These are phyloP conservation scores for Bretschneidera sinensis DNA, from an alignment of 345 rosid genomes.

Conservation along the genomic window DNA sequence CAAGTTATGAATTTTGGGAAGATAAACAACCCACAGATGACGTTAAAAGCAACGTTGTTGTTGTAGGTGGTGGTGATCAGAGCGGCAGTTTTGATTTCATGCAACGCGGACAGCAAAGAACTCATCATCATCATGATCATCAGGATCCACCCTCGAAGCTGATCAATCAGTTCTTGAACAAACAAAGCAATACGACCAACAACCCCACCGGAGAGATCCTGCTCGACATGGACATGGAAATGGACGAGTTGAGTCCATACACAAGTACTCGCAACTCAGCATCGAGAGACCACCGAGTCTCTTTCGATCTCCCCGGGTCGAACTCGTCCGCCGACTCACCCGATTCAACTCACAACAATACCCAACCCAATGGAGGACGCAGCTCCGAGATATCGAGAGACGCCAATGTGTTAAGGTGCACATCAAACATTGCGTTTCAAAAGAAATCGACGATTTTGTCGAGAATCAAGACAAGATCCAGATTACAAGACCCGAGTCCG, in stretches of 20 bases:
- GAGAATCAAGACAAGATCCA: constrained; percentile 53
- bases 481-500: constrained; percentile 66
- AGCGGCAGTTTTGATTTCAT: constrained; percentile 28
- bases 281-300: constrained; percentile 46
- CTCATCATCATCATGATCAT: too few relatives aligned
- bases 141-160: constrained; percentile 35
- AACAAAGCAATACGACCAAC: constrained; percentile 24
- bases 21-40: constrained; percentile 11
- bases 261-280: constrained; percentile 2
- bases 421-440: constrained; percentile 47
- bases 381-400: not conserved
- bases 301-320: constrained; percentile 32
- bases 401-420: constrained; percentile 41
- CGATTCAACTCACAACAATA: constrained; percentile 20
- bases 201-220: constrained; percentile 43
- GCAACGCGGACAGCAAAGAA: constrained; percentile 6
- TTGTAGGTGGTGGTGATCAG: not conserved
- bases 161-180: too few relatives aligned
- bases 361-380: not conserved
- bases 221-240: constrained; percentile 67
- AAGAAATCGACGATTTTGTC: constrained; percentile 37
- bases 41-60: not conserved
- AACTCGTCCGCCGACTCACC: constrained; percentile 14
- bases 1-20: constrained; percentile 38
- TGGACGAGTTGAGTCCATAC: constrained; percentile 33